Conservation (phyloP, 768 basidiomycete species). For the Floccularia luteovirens region DNA sequence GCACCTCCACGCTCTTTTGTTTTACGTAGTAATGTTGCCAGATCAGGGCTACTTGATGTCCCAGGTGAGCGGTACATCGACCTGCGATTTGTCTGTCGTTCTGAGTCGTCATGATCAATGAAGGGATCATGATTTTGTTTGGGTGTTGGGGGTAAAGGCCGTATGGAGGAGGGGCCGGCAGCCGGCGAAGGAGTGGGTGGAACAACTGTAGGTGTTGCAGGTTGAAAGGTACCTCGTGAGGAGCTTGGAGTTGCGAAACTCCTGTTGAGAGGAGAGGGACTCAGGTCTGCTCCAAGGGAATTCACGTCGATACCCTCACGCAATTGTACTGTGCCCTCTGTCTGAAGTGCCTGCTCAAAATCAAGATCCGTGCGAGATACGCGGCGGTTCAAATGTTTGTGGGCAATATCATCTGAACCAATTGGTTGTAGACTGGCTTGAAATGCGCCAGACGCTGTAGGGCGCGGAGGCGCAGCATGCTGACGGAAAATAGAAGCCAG, state of each 20-base stretch:
- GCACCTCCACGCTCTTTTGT: constrained; percentile 62
- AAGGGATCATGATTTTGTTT: constrained; percentile 52
- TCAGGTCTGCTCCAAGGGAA: constrained; percentile 48
- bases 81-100: constrained; percentile 68
- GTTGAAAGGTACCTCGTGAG: constrained; percentile 28
- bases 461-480: constrained; percentile 34
- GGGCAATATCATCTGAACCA: constrained; percentile 40
- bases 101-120: constrained; percentile 61
- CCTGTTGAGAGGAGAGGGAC: constrained; percentile 29
- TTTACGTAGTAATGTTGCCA: constrained; percentile 81
- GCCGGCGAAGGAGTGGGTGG: constrained; percentile 62
- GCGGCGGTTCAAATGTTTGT: constrained; percentile 36
- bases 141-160: constrained; percentile 28
- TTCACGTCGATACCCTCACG: constrained; percentile 68
- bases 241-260: constrained; percentile 25
- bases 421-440: constrained; percentile 48
- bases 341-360: constrained; percentile 70
- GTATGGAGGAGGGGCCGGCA: constrained; percentile 13
- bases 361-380: constrained; percentile 71
- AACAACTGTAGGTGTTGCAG: constrained; percentile 53
- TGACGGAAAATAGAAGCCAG: constrained; percentile 65
- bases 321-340: constrained; percentile 60
- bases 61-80: constrained; percentile 86
- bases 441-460: constrained; percentile 36
- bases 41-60: constrained; percentile 87